phyloP scores from a whole-genome alignment of 2,329 filamentous ascomycete genomes.

The Apiospora hydei region DNA sequence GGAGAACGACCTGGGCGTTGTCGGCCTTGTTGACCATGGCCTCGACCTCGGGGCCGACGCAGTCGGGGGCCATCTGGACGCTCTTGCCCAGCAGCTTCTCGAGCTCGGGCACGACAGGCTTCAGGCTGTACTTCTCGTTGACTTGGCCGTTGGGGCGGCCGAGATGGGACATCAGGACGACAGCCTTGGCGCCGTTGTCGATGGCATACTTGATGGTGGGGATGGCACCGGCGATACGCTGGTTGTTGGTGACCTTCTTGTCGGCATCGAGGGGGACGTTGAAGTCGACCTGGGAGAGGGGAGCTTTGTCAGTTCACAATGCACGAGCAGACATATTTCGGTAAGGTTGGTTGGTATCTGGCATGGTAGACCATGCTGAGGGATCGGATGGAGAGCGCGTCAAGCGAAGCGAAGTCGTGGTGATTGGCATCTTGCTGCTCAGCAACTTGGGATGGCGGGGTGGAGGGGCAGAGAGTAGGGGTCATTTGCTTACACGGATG shows the following conservation, averaged over 20 bases:
- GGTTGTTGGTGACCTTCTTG: conserved; percentile 96
- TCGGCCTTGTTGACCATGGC: conserved; percentile 84
- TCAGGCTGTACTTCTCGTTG: conserved; percentile 93
- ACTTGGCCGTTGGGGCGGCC: conserved; percentile 90
- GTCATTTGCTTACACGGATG: conserved; percentile 77
- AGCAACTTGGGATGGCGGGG: conserved; percentile 4
- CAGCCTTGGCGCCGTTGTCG: conserved; percentile 88
- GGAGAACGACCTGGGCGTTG: conserved; percentile 82
- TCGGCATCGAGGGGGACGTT: conserved; percentile 95
- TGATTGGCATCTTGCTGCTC: not conserved
- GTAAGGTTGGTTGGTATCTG: not conserved
- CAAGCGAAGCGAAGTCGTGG: conserved; percentile 22
- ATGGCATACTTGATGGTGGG: conserved; percentile 95
- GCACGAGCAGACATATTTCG: not conserved
- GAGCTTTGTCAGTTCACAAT: conserved; percentile 32
- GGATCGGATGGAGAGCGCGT: conserved; percentile 21
- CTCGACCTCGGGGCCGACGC: conserved; percentile 89
- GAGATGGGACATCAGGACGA: conserved; percentile 98
- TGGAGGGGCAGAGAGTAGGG: not conserved
- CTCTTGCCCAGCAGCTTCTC: conserved; percentile 87
- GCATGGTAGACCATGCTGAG: conserved; percentile 23
- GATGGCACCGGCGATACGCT: conserved; percentile 95
- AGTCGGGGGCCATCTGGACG: conserved; percentile 90
- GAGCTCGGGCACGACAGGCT: conserved; percentile 89
- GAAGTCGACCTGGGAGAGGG: conserved; percentile 84